phyloP scores from a whole-genome alignment of 2,329 filamentous ascomycete genomes.

The Claviceps maximensis region DNA sequence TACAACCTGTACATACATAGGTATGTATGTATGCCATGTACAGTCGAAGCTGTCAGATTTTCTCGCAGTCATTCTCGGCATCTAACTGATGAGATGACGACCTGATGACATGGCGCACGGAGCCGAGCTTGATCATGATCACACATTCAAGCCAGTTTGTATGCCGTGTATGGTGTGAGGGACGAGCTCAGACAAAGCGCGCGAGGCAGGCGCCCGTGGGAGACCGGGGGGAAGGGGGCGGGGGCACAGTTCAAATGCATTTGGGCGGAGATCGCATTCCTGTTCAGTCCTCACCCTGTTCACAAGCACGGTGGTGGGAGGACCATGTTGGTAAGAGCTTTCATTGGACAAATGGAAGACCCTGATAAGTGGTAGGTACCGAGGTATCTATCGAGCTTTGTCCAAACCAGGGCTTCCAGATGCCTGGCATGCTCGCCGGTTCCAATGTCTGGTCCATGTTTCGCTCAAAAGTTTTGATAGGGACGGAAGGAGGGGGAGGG shows the following conservation, averaged over 20 bases:
- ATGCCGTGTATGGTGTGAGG: not conserved
- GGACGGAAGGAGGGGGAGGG: no score
- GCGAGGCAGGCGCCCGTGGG: not conserved
- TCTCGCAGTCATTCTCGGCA: not conserved
- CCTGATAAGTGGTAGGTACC: not conserved
- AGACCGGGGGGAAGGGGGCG: not conserved
- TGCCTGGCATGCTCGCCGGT: no score
- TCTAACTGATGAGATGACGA: not conserved
- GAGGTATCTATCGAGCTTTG: no score
- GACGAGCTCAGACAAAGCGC: not conserved
- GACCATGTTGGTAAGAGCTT: conserved; percentile 4
- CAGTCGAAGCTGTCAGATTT: not conserved
- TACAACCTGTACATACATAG: not conserved
- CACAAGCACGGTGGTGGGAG: not conserved
- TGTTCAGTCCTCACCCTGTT: not conserved
- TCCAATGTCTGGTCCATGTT: no score
- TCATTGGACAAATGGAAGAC: conserved; percentile 3
- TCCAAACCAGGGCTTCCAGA: no score
- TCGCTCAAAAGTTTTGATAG: no score
- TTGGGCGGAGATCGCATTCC: conserved; percentile 2
- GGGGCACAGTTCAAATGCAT: no score
- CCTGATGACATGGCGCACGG: not conserved
- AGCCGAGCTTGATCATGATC: not conserved
- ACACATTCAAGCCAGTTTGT: not conserved
- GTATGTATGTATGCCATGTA: not conserved